Evolutionary conservation across 208 protist species (phyloP), one percentile per base, ranked within the genome.

Genomic region (Leishmania gerbilli): DNA sequence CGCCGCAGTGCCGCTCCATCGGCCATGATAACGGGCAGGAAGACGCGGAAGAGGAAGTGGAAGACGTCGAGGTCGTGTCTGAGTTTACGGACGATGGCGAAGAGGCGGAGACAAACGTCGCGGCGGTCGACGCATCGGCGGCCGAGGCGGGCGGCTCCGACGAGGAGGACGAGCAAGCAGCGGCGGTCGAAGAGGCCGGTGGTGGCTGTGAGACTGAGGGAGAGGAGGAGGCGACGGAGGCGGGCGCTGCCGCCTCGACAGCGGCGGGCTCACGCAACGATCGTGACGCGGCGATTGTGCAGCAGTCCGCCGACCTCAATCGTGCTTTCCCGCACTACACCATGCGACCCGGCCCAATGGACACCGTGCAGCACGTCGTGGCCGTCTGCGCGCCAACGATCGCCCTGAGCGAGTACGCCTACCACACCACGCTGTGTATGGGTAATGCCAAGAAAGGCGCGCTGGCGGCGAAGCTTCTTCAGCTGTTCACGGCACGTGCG

Each of bases 391-490:
- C 88, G 31, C 90, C 90, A 3, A 81, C 89, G 72, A 79, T 81
- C 65, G 81, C 82, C n/a, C 68, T 93, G 11, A 77, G 82, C 55
- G 74, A 84, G 17, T 93, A 92, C 82, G 81, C 86, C 58, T 90
- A 88, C 51, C 88, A 89, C 56, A 67, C 79, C 8, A 82, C 88
- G 53, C 79, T 95, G 13, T 82, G 62, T 15, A 83, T 82, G 64
- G 83, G 81, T 2, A 88, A 69, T 21, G 76, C 82, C 4, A 93
- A 93, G 80, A 93, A 92, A 60, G 91, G 91, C 4, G 84, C 87
- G 64, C 75, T 89, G 31, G 87, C 84, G 15, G 69, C 15, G n/a
- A 83, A 84, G 51, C 51, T 87, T 47, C 55, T 87, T 49, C 77
- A 72, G 53, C 42, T 87, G 31, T 91, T 91, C 78, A 80, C 51